A percentile compares a stretch with the other conserved stretches of the same genome.
These are phyloP conservation scores for Fraxinus cuspidata DNA, from an alignment of 257 asterid species.

Conservation along the genomic window DNA sequence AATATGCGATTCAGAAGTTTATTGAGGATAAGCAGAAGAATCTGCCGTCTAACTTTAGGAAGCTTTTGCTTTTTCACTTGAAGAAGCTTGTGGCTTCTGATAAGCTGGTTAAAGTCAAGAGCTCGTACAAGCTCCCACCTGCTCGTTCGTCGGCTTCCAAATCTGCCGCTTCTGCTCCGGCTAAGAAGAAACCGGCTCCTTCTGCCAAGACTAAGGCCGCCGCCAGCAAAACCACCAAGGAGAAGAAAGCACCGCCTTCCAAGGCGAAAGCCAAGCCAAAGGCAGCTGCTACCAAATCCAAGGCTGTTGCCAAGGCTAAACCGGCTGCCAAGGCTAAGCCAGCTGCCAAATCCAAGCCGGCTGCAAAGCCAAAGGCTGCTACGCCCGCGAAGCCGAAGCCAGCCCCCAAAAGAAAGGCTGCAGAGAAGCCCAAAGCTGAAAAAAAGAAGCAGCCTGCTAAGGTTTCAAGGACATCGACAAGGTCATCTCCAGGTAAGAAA, in stretches of 20 bases:
- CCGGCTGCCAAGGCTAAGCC: slow-evolving; percentile 39
- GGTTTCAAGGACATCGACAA: slow-evolving; percentile 48
- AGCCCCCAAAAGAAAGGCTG: slow-evolving; percentile 53
- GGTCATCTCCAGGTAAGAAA: slow-evolving; percentile 54
- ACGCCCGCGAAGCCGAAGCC: slow-evolving; percentile 43
- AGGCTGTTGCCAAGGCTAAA: slow-evolving; percentile 36
- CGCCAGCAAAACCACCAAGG: slow-evolving; percentile 7
- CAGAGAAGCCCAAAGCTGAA: slow-evolving; percentile 45
- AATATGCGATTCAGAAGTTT: slow-evolving; percentile 72
- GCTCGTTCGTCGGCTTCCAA: slow-evolving; percentile 2
- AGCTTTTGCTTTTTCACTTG: slow-evolving; percentile 62
- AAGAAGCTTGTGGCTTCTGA: slow-evolving; percentile 62
- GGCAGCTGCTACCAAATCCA: not conserved
- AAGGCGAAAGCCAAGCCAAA: slow-evolving; percentile 28
- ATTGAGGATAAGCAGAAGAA: slow-evolving; percentile 70
- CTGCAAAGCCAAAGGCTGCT: slow-evolving; percentile 41
- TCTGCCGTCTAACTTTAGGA: slow-evolving; percentile 74
- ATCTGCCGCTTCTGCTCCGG: slow-evolving; percentile 21
- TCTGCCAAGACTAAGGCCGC: slow-evolving; percentile 31
- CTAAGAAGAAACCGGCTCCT: slow-evolving; percentile 20
- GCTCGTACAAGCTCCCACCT: slow-evolving; percentile 57
- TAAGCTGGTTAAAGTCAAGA: slow-evolving; percentile 69
- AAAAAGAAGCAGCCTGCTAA: slow-evolving; percentile 55
- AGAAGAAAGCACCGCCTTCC: slow-evolving; percentile 20
- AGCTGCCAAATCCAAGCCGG: slow-evolving; percentile 31